Evolutionary conservation across 2,329 filamentous ascomycete species (phyloP).

Genomic region (Lachnellula arida): DNA sequence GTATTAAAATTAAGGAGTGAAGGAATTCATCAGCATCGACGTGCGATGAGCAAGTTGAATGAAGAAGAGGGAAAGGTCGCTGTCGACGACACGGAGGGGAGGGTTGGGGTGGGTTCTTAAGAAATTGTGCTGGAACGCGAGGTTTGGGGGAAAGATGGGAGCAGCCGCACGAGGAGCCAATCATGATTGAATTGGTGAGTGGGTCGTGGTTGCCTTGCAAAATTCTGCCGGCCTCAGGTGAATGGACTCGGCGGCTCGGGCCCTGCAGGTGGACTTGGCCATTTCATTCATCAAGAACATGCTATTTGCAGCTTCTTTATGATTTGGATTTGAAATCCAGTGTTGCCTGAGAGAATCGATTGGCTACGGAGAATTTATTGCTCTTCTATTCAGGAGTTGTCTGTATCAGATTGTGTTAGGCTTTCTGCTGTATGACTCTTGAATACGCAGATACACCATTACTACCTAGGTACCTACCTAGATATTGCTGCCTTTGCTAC

Average conservation of each 20-base stretch:
- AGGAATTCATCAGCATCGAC: conserved; percentile 15
- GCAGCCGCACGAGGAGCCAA: background rate
- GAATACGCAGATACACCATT: background rate
- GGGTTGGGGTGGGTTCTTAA: conserved; percentile 14
- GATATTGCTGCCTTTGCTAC: background rate
- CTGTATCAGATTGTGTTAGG: conserved; percentile 6
- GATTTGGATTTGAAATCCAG: conserved; percentile 1
- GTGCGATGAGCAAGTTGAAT: conserved; percentile 12
- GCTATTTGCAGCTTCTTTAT: background rate
- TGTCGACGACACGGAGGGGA: background rate
- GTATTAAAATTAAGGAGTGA: conserved; percentile 22
- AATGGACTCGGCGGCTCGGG: too few relatives aligned
- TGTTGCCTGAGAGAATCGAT: conserved; percentile 33
- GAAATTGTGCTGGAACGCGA: conserved; percentile 3
- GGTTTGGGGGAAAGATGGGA: background rate
- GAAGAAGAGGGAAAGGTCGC: conserved; percentile 7
- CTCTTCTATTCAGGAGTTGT: background rate
- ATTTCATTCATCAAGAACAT: too few relatives aligned
- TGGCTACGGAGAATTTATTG: conserved; percentile 28
- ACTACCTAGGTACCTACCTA: background rate
- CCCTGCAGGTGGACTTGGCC: too few relatives aligned
- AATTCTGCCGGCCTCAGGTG: too few relatives aligned
- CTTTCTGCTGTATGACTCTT: conserved; percentile 18
- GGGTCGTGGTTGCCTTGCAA: too few relatives aligned
- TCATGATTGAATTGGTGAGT: too few relatives aligned